Evolutionary conservation across 2,329 filamentous ascomycete species (phyloP).

Genomic region (Fusarium cyanostomum): DNA sequence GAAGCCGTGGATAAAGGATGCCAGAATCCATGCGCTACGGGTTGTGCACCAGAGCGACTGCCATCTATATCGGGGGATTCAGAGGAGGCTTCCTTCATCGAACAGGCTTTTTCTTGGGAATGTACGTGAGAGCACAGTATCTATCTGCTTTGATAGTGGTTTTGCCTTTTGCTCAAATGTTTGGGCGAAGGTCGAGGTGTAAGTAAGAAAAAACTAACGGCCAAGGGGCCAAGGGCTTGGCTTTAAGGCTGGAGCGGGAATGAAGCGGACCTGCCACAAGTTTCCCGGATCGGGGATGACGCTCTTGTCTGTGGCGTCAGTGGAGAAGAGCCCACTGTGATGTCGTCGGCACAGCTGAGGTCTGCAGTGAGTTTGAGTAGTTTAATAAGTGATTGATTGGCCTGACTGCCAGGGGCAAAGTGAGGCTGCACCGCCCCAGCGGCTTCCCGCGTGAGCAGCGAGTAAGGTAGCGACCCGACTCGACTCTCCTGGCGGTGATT

Average conservation of each 20-base stretch:
- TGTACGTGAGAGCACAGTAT: conserved; percentile 7
- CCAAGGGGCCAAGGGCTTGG: conserved; percentile 34
- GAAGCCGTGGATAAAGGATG: conserved; percentile 14
- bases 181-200: conserved; percentile 15
- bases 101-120: conserved; percentile 49
- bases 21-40: conserved; percentile 63
- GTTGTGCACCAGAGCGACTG: conserved; percentile 64
- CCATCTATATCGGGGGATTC: conserved; percentile 64
- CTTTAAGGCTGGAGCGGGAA: conserved; percentile 33
- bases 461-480: too few species aligned
- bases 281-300: conserved; percentile 22
- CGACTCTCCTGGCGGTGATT: conserved; percentile 15
- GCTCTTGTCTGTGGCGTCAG: conserved; percentile 29
- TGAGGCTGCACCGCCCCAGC: conserved; percentile 30
- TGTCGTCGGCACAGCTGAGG: conserved; percentile 3
- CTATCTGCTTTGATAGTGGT: conserved; percentile 22
- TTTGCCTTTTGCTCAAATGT: conserved; percentile 30
- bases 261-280: not conserved
- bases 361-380: not conserved
- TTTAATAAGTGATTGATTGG: conserved; percentile 32
- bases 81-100: conserved; percentile 70
- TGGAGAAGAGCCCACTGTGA: conserved; percentile 14
- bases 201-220: conserved; percentile 9
- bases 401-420: conserved; percentile 25
- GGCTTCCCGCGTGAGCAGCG: conserved; percentile 5